Evolutionary conservation across 2,329 filamentous ascomycete species (phyloP), one percentile per base, ranked within the genome.

Genomic region (Venturia nashicola): DNA sequence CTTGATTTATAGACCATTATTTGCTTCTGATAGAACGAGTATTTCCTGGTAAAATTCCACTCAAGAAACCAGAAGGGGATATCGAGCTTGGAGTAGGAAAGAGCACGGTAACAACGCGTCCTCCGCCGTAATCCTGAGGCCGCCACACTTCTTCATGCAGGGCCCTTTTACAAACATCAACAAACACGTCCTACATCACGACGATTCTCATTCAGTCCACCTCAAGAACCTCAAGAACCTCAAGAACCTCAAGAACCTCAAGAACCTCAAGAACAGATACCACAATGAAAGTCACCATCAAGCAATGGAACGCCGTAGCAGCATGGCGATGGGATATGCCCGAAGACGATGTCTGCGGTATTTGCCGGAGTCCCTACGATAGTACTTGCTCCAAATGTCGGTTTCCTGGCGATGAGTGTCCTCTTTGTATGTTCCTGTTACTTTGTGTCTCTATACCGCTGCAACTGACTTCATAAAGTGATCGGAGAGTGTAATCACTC

Each of bases 291-390:
- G 91, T 97, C 79, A 94, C 86, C 59, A 94, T 97, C 77, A 90
- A 88, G 71, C 85, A 90, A 73, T 97, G 93, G 91, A 88, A 94
- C 71, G 89, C 91, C 4, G 91, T 99, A 67, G 94, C 94, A 20
- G 93, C 91, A 64, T 99, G 94, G 94, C 87, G 90, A 68, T 99
- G 94, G 94, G 90, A 97, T 74, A 90, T 97, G 71, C 91, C 93
- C 32, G 91, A 96, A 71, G 93, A 97, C 77, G 93, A 99, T 74
- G 92, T 97, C 67, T 99, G 94, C 71, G 94, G 94, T 70, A 99
- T 99, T 78, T 99, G 94, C 77, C 93, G 96, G 73, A 92, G 96
- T 67, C 90, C 96, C 71, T 99, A 97, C 73, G 94, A 99, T 74
- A 93, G 92, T 65, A 97, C 94, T 34, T 99, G 94, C 79, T 92